Conservation (phyloP, 1,284 basidiomycete genomes). For the Ganoderma lingzhi region DNA sequence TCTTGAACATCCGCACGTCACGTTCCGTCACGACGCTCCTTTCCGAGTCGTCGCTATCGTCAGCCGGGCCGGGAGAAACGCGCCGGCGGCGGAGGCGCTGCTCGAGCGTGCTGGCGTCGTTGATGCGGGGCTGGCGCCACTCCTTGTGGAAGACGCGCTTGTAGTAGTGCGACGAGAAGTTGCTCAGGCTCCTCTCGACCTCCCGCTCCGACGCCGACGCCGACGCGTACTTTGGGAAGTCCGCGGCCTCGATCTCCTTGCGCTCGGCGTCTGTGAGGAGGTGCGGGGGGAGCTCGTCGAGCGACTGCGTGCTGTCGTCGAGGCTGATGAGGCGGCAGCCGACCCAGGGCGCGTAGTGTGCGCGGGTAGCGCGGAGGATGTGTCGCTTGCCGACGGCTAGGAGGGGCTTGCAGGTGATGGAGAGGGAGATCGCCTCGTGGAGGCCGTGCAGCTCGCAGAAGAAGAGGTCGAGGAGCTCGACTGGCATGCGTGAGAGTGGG, state of each 20-base stretch:
- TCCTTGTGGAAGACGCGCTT: slow-evolving; percentile 18
- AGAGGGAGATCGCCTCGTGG: slow-evolving; percentile 18
- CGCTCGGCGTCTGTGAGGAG: slow-evolving; percentile 15
- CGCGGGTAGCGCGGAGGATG: slow-evolving; percentile 18
- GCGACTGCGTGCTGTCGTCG: slow-evolving; percentile 15
- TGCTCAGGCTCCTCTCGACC: slow-evolving; percentile 17
- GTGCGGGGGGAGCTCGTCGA: slow-evolving; percentile 12
- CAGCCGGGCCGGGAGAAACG: background rate
- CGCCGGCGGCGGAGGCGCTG: background rate
- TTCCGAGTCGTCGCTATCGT: background rate
- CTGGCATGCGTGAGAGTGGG: slow-evolving; percentile 14
- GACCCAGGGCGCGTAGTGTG: slow-evolving; percentile 22
- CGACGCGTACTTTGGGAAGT: background rate
- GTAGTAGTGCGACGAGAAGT: slow-evolving; percentile 13
- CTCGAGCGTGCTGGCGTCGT: slow-evolving; percentile 7
- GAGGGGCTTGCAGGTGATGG: slow-evolving; percentile 23
- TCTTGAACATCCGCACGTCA: slow-evolving; percentile 12
- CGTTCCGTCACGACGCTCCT: background rate
- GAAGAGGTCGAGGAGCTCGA: slow-evolving; percentile 15
- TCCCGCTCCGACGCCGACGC: background rate
- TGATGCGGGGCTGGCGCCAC: slow-evolving; percentile 16
- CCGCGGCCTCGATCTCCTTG: slow-evolving; percentile 11
- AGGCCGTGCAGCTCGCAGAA: slow-evolving; percentile 11
- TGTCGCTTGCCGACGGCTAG: slow-evolving; percentile 19
- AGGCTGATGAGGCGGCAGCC: slow-evolving; percentile 20